Base-by-base conservation (phyloP, 2,329 filamentous ascomycete species). In the Arthrobotrys pseudoclavata region DNA sequence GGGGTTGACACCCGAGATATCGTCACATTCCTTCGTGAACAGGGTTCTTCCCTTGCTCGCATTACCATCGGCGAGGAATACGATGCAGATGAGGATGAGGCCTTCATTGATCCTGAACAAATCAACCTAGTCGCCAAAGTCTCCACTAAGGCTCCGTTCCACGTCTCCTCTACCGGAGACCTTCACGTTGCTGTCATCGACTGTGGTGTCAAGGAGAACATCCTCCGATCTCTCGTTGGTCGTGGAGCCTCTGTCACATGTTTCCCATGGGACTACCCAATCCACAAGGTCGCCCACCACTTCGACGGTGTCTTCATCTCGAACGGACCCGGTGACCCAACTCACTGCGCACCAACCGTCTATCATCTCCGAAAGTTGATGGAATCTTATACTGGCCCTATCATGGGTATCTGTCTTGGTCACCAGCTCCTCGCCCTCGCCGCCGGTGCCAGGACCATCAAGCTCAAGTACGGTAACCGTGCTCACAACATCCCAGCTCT, bases 141-240 rank as follows among this genome's bases (percentile, higher is more conserved):
- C 81, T 97, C 92, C 87, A 99, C 96, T 85, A 99, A 99, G 87
- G 92, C 94, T 80, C 96, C 96, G 48, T 99, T 98, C 87, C 93
- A 98, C 82, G 92, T 98, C 80, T 91, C 92, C 84, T 94, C 94
- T 63, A 89, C 91, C 80, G 93, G 95, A 79, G 90, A 91, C 82
- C 91, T 93, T 84, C 96, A 99, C 86, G 90, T 99, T 81, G 96
- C 95, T 75, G 88, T 99, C 81, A 91, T 99, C 83, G 96, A 99
- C 86, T 99, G 96, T 83, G 96, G 96, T 87, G 96, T 98, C 81
- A 99, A 99, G 89, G 96, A 99, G 89, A 99, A 99, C 87, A 99
- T 99, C 82, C 90, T 99, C 76, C 93, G 96, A 83, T 96, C 92
- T 84, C 88, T 99, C 77, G 94, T 98, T 83, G 91, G 89, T 85